Percentiles rank a stretch among this genome's conserved stretches.
phyloP scores from a whole-genome alignment of 306 rosid species.

The Fragaria iinumae region DNA sequence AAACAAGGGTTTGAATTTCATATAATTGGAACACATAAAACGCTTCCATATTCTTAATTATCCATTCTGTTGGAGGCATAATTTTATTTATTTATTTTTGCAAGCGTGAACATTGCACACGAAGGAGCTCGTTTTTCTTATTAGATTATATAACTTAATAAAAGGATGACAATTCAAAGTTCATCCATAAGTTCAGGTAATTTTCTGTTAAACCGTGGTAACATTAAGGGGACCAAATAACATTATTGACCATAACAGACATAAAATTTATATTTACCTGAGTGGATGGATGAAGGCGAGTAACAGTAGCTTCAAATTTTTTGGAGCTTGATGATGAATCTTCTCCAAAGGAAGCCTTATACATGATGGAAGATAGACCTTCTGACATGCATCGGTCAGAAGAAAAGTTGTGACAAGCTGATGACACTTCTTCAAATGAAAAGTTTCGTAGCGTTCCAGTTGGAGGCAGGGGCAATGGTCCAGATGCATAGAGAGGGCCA shows the following conservation, averaged over 20 bases:
- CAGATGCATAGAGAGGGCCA: conserved; percentile 72
- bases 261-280: conserved; percentile 50
- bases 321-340: conserved; percentile 72
- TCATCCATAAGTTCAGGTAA: too few relatives aligned
- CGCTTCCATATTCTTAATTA: neutral
- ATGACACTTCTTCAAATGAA: conserved; percentile 65
- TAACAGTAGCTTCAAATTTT: conserved; percentile 88
- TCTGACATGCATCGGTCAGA: conserved; percentile 83
- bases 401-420: conserved; percentile 84
- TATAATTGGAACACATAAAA: neutral
- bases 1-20: neutral
- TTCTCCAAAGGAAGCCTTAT: conserved; percentile 90
- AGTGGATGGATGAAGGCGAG: conserved; percentile 77
- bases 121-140: neutral
- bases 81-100: neutral
- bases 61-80: neutral
- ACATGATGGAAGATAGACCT: conserved; percentile 76
- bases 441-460: conserved; percentile 60
- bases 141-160: neutral
- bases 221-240: neutral
- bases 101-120: neutral
- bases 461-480: conserved; percentile 93
- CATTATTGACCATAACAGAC: neutral
- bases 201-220: neutral
- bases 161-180: neutral